phyloP scores from a whole-genome alignment of 331 rosid species.

The Acacia concinna region DNA sequence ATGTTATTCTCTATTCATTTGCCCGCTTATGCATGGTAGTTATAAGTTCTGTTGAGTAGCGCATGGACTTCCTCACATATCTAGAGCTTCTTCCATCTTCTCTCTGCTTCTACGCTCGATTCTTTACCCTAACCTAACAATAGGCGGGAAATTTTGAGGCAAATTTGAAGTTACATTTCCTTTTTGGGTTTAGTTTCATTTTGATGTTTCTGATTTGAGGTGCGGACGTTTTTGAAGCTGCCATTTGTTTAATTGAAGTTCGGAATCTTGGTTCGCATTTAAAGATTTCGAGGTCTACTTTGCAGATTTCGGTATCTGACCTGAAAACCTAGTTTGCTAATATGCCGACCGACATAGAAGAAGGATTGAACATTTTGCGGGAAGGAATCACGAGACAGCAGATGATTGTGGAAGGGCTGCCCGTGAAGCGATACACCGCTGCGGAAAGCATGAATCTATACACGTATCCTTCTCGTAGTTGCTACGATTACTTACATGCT shows the following conservation, averaged over 20 bases:
- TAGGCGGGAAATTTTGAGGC: conserved; percentile 1
- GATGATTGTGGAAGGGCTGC: conserved; percentile 74
- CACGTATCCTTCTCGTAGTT: conserved; percentile 53
- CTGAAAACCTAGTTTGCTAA: conserved; percentile 7
- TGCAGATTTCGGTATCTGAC: conserved; percentile 37
- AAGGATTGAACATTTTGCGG: conserved; percentile 85
- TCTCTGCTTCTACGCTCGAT: no score
- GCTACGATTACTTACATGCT: conserved; percentile 3
- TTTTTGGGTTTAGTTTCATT: neutral
- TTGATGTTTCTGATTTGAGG: conserved; percentile 15
- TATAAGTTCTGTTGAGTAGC: no score
- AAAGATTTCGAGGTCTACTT: conserved; percentile 4
- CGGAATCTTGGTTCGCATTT: neutral
- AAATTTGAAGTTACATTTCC: conserved; percentile 17
- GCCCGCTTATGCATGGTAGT: no score
- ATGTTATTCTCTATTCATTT: no score
- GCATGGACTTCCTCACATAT: no score
- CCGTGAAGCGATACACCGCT: conserved; percentile 63
- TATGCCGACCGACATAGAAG: conserved; percentile 61
- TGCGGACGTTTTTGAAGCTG: neutral
- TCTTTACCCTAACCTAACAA: no score
- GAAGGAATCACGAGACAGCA: conserved; percentile 70
- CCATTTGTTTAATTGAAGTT: conserved; percentile 3
- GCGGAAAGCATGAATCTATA: conserved; percentile 83
- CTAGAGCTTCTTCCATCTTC: no score